phyloP scores from a whole-genome alignment of 2,329 filamentous ascomycete genomes.

The Fusarium denticulatum region DNA sequence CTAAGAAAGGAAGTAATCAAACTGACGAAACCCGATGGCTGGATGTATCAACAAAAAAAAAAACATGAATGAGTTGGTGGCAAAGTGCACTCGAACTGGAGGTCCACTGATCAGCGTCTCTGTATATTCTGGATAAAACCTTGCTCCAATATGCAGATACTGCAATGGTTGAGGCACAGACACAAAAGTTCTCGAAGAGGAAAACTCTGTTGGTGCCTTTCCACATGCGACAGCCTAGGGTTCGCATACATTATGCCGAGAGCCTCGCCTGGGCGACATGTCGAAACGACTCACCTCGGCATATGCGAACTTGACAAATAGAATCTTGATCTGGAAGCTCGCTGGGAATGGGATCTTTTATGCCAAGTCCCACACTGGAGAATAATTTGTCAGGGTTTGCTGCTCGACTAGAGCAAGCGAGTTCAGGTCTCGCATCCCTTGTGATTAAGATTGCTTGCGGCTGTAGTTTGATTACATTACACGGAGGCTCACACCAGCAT shows the following conservation, averaged over 20 bases:
- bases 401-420: neutral
- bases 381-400: neutral
- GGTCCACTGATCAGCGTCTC: neutral
- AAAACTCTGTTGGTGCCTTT: neutral
- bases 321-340: conserved; percentile 23
- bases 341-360: neutral
- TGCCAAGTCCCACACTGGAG: conserved; percentile 4
- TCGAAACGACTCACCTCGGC: conserved; percentile 7
- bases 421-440: neutral
- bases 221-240: conserved; percentile 7
- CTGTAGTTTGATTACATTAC: neutral
- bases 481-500: neutral
- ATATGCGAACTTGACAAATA: conserved; percentile 17
- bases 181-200: neutral
- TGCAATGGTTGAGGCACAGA: neutral
- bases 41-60: neutral
- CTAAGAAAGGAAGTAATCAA: neutral
- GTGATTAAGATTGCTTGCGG: neutral
- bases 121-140: neutral
- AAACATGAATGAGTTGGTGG: neutral
- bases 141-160: neutral
- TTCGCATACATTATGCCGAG: neutral
- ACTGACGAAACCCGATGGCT: neutral
- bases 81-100: neutral
- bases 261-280: neutral